Evolutionary conservation across 208 protist species (phyloP).

Genomic region (Crithidia bombi): DNA sequence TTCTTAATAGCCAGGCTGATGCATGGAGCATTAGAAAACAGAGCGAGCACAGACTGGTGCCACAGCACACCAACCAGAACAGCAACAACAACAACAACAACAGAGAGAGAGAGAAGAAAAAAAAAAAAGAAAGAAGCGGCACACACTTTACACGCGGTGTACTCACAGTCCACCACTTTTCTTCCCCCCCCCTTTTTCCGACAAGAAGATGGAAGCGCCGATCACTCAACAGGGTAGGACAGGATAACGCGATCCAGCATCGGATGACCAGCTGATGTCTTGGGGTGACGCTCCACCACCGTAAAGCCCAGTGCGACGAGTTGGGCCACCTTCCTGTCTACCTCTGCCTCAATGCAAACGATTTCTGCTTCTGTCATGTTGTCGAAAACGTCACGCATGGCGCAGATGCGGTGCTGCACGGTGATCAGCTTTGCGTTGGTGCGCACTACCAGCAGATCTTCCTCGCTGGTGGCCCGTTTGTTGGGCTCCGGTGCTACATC

Average conservation of each 20-base stretch:
- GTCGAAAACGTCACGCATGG: slow-evolving; percentile 48
- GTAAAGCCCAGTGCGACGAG: slow-evolving; percentile 67
- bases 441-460: slow-evolving; percentile 61
- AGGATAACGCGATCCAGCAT: slow-evolving; percentile 88
- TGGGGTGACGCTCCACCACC: slow-evolving; percentile 60
- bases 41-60: too few species aligned
- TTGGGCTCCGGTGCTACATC: slow-evolving; percentile 56
- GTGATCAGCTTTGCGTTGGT: slow-evolving; percentile 88
- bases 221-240: slow-evolving; percentile 43
- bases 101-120: too few species aligned
- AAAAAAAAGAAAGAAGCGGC: too few species aligned
- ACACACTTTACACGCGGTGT: too few species aligned
- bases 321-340: slow-evolving; percentile 53
- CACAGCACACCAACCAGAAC: too few species aligned
- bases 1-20: too few species aligned
- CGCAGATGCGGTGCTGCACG: slow-evolving; percentile 53
- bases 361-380: slow-evolving; percentile 47
- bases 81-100: too few species aligned
- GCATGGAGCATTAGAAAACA: too few species aligned
- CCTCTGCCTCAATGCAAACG: slow-evolving; percentile 38
- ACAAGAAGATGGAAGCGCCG: too few species aligned
- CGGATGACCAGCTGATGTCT: slow-evolving; percentile 74
- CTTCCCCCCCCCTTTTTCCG: too few species aligned
- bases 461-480: slow-evolving; percentile 50
- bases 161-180: too few species aligned